A percentile compares a stretch with the other conserved stretches of the same genome.
Evolutionary conservation across 306 rosid genomes (phyloP).

Genomic region (Quercus variabilis): DNA sequence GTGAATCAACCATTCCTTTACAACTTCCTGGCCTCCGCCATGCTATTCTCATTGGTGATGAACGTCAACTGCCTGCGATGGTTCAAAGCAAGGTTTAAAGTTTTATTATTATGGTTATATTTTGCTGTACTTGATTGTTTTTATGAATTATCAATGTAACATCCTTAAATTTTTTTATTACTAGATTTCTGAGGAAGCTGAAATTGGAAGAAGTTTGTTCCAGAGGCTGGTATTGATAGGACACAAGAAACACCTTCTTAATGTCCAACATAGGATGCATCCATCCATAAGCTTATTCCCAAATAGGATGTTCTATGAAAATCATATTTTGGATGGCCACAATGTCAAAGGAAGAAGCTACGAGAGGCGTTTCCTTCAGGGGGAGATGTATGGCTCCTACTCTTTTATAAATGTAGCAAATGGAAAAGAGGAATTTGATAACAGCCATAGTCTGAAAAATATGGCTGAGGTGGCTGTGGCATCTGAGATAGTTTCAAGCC

Average conservation of each 20-base stretch:
- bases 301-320: conserved; percentile 25
- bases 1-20: conserved; percentile 42
- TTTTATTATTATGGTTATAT: neutral
- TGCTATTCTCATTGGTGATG: conserved; percentile 41
- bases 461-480: conserved; percentile 32
- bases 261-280: conserved; percentile 42
- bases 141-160: neutral
- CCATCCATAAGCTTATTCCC: conserved; percentile 41
- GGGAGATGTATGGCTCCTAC: conserved; percentile 25
- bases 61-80: conserved; percentile 37
- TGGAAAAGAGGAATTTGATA: conserved; percentile 26
- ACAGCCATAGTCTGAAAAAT: conserved; percentile 22
- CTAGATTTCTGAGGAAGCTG: conserved; percentile 19
- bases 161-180: neutral
- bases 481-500: conserved; percentile 30
- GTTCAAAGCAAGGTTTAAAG: conserved; percentile 32
- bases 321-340: conserved; percentile 14
- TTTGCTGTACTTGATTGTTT: neutral
- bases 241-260: conserved; percentile 34
- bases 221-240: conserved; percentile 32
- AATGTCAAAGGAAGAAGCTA: conserved; percentile 19
- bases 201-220: conserved; percentile 40
- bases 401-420: conserved; percentile 28
- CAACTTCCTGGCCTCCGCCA: conserved; percentile 32
- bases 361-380: conserved; percentile 14